A percentile compares a stretch with the other conserved stretches of the same genome.
phyloP scores from a whole-genome alignment of 1,284 basidiomycete genomes.

The Heterobasidion occidentale region DNA sequence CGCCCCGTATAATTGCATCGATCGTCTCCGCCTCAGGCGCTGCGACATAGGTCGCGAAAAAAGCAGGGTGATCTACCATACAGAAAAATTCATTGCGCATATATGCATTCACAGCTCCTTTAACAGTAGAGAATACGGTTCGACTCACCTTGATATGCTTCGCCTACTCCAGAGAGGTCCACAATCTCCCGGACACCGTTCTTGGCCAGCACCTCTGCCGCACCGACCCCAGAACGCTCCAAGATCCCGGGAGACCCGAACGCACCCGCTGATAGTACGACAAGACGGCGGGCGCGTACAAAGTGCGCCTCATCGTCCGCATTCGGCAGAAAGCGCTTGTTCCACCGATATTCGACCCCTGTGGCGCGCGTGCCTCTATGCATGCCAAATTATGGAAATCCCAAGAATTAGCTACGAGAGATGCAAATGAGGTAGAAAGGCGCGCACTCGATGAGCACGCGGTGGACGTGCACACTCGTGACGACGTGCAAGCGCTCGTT shows the following conservation, averaged over 20 bases:
- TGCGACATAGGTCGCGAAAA: slow-evolving; percentile 10
- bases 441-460: slow-evolving; percentile 5
- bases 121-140: not conserved
- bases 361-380: slow-evolving; percentile 40
- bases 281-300: slow-evolving; percentile 32
- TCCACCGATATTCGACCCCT: slow-evolving; percentile 47
- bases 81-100: not conserved
- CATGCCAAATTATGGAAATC: no score
- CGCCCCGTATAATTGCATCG: slow-evolving; percentile 10
- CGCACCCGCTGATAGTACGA: slow-evolving; percentile 43
- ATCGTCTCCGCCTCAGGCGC: slow-evolving; percentile 12
- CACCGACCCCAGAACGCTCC: slow-evolving; percentile 23
- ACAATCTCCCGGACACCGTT: slow-evolving; percentile 32
- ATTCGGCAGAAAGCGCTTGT: slow-evolving; percentile 19
- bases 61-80: slow-evolving; percentile 12
- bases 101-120: not conserved
- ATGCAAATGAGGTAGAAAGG: not conserved
- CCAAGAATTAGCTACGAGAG: not conserved
- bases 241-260: slow-evolving; percentile 36
- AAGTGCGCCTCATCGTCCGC: slow-evolving; percentile 10
- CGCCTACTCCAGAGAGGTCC: slow-evolving; percentile 51
- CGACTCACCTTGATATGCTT: slow-evolving; percentile 39
- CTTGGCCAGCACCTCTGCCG: slow-evolving; percentile 28
- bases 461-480: slow-evolving; percentile 11
- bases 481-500: slow-evolving; percentile 7